Percentiles rank a stretch among this genome's conserved stretches.
Evolutionary conservation across 2,329 filamentous ascomycete species (phyloP).

Genomic region (Cladobotryum protrusum): DNA sequence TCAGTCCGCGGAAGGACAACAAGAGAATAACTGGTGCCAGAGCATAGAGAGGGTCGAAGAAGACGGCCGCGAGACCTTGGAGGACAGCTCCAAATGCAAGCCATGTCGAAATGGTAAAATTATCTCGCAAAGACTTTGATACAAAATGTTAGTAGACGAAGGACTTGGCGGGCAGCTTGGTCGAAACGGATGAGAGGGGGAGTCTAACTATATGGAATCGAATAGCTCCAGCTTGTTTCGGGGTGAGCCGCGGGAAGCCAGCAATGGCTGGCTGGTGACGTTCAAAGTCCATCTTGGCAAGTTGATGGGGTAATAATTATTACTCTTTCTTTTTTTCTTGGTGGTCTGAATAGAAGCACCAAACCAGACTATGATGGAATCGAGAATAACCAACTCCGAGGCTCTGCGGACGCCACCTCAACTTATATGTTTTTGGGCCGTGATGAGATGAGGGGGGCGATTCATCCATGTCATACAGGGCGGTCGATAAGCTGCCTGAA

Average conservation of each 20-base stretch:
- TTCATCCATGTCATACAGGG: no score
- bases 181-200: not conserved
- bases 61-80: conserved; percentile 1
- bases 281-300: conserved; percentile 6
- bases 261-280: conserved; percentile 1
- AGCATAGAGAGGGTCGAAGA: conserved; percentile 2
- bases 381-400: no score
- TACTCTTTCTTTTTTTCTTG: no score
- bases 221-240: not conserved
- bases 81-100: conserved; percentile 4
- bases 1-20: not conserved
- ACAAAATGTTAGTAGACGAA: not conserved
- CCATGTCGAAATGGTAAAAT: conserved; percentile 8
- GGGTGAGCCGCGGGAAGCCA: not conserved
- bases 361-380: no score
- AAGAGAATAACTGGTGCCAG: not conserved
- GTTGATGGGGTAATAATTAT: no score
- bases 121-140: conserved; percentile 4
- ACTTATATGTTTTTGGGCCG: no score
- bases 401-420: no score
- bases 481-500: no score
- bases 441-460: no score
- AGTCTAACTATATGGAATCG: conserved; percentile 2
- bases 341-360: no score
- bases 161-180: not conserved